Conservation (phyloP, 768 basidiomycete genomes). For the Phaeotremella skinneri region DNA sequence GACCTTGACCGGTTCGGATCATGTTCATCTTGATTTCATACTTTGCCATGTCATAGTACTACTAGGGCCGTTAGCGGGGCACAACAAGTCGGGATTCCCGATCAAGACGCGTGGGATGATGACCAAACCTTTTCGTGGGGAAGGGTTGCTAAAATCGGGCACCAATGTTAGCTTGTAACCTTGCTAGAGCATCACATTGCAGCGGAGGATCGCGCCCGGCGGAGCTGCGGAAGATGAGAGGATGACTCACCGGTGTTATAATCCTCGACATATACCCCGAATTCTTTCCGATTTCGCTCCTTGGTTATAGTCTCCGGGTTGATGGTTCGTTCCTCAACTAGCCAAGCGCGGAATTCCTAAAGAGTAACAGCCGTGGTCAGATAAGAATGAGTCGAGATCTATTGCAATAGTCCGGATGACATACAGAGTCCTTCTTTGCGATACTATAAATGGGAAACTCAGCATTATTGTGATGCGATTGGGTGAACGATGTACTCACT, state of each 20-base stretch:
- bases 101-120: background rate
- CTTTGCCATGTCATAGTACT: conserved; percentile 81
- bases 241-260: conserved; percentile 47
- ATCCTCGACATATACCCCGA: conserved; percentile 64
- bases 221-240: conserved; percentile 5
- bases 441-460: conserved; percentile 58
- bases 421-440: conserved; percentile 64
- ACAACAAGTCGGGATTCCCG: background rate
- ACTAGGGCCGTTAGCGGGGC: too few relatives aligned
- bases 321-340: conserved; percentile 84
- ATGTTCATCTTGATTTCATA: conserved; percentile 83
- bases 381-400: background rate
- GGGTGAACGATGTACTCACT: conserved; percentile 60
- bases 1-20: conserved; percentile 75
- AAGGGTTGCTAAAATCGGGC: conserved; percentile 64
- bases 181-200: background rate
- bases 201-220: conserved; percentile 78
- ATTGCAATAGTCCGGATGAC: conserved; percentile 8
- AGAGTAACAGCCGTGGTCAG: background rate
- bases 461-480: conserved; percentile 6
- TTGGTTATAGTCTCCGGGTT: conserved; percentile 86
- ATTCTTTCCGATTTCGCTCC: conserved; percentile 81
- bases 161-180: background rate
- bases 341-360: conserved; percentile 84
- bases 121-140: conserved; percentile 71